Evolutionary conservation across 257 asterid genomes (phyloP), one percentile per base, ranked within the genome.

Genomic region (Petrea volubilis): DNA sequence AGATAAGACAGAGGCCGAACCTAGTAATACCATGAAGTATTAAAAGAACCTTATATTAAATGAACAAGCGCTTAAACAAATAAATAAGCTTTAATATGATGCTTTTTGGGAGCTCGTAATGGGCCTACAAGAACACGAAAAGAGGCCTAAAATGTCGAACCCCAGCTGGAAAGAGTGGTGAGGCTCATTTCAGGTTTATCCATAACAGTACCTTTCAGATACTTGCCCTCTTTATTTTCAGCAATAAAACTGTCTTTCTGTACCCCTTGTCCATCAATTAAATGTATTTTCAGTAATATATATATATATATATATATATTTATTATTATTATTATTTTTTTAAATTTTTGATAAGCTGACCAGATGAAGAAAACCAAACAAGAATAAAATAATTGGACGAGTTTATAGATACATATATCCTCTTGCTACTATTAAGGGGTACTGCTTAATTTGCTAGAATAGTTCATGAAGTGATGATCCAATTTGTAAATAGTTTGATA

Each of bases 151-250:
- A 17, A 24, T 70, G n/a, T 47, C 56, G 46, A 64, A 34, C 17
- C 17, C 72, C 73, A 78, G 82, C 79, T 78, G 82, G 79, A 78
- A 78, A 78, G 75, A 52, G 29, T 52, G 50, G 60, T 61, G 36
- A 61, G 78, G 76, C 81, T 78, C 84, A 72, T 47, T 75, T 79
- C 36, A 44, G 49, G 76, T 68, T 67, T 79, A 75, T 79, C 84
- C 81, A 60, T n/a, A 73, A 18, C 50, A 51, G 7, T 28, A 47
- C 23, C 71, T 24, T 44, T 33, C 43, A 6, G 21, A 55, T 43
- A 58, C 27, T 43, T 59, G 25, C n/a, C 60, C 36, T 61, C 55
- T 24, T 29, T 46, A 70, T 46, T 40, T 46, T 17, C 24, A 63
- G 40, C 38, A 13, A 13, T 7, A 18, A 62, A 18, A 33, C 49